Evolutionary conservation across 1,139 yeast genomes (phyloP), one percentile per base, ranked within the genome.

Genomic region (Hyphopichia burtonii): DNA sequence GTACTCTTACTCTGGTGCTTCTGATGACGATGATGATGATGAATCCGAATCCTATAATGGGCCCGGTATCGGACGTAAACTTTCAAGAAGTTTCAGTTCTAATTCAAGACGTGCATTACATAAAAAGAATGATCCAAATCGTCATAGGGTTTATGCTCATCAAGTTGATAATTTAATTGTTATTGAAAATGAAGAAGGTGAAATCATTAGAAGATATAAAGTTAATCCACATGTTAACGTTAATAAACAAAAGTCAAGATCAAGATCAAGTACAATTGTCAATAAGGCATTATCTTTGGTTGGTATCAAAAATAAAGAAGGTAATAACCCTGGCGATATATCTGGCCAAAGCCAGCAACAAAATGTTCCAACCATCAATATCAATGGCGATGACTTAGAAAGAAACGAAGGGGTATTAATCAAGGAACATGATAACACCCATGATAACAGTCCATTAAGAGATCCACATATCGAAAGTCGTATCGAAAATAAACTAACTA

Each of bases 111-210:
- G 53, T 45, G 65, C 61, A 14, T 67, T 43, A 44, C 63, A 58
- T 44, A 62, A 54, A 34, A 69, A 63, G 48, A 53, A 51, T 37
- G 71, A 63, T 45, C 64, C 68, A 9, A 54, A 52, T 19, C 67
- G 59, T 38, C 58, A 65, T 22, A 69, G 66, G 49, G 71, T 69
- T 10, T 72, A 48, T 55, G 78, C 77, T 7, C 75, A 72, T 54
- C 76, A 71, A 57, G 58, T 72, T 39, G 95, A 84, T 56, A 81
- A 89, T 56, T 73, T 83, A 48, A 79, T 93, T 44, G 75, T 90
- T 46, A 84, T 93, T 48, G 99, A 93, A 61, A 87, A 90, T 56
- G 89, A 80, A 37, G 96, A 90, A 31, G 99, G 99, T 50, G 98
- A 93, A 53, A 81, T 93, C 44, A 71, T 93, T 37, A 80, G 96